phyloP scores from a whole-genome alignment of 345 rosid genomes.

The Hirschfeldia incana region DNA sequence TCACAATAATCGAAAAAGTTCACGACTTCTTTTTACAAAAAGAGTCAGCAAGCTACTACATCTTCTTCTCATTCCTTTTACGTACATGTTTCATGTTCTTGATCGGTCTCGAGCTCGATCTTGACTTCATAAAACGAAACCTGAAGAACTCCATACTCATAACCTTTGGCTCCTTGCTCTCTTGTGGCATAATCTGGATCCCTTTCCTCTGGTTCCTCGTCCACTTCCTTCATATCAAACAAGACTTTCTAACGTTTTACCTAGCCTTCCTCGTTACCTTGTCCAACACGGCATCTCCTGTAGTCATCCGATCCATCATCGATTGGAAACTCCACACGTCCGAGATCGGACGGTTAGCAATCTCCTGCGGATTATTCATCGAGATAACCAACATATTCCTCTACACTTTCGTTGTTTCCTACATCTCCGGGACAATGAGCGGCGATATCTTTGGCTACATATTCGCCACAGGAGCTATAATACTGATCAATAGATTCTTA shows the following conservation, averaged over 20 bases:
- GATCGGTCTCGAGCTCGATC: constrained; percentile 71
- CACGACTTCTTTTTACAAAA: constrained; percentile 53
- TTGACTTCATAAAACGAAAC: constrained; percentile 54
- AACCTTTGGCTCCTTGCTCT: constrained; percentile 47
- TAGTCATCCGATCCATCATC: constrained; percentile 57
- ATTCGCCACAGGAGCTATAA: constrained; percentile 34
- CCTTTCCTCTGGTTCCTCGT: constrained; percentile 44
- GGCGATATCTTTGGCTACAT: constrained; percentile 35
- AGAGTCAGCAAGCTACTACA: constrained; percentile 56
- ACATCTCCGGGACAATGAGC: constrained; percentile 30
- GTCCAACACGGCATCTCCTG: constrained; percentile 73
- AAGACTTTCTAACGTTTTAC: constrained; percentile 23
- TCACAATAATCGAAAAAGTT: constrained; percentile 50
- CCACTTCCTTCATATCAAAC: constrained; percentile 24
- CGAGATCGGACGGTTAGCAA: constrained; percentile 65
- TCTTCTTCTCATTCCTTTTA: constrained; percentile 48
- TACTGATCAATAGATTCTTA: constrained; percentile 51
- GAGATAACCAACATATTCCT: constrained; percentile 53
- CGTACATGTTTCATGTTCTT: constrained; percentile 73
- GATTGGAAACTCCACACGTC: constrained; percentile 74
- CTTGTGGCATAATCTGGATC: constrained; percentile 45
- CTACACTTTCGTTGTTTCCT: constrained; percentile 30
- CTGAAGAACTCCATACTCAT: constrained; percentile 47
- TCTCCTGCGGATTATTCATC: constrained; percentile 53
- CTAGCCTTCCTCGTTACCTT: constrained; percentile 44